These are phyloP conservation scores for Hypoxylon lienhwacheense DNA, from an alignment of 495 filamentous ascomycete species.

Conservation along the genomic window DNA sequence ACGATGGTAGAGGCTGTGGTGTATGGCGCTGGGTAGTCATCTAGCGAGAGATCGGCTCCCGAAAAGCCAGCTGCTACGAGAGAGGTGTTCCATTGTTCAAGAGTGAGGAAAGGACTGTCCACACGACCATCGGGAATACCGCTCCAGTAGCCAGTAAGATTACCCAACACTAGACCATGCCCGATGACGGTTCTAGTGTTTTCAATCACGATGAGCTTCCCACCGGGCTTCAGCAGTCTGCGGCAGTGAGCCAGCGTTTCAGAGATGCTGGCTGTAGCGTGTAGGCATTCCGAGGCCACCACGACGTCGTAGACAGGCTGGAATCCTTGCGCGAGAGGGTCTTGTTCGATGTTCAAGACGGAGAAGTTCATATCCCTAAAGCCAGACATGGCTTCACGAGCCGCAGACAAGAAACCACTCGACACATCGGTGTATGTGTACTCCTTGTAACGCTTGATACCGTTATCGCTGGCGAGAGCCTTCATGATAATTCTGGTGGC, in stretches of 20 bases:
- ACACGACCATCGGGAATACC: constrained; percentile 43
- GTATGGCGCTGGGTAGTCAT: constrained; percentile 15
- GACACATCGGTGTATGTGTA: constrained; percentile 56
- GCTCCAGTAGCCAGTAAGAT: constrained; percentile 42
- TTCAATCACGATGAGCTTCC: constrained; percentile 39
- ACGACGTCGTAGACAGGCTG: constrained; percentile 53
- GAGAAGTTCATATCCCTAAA: constrained; percentile 25
- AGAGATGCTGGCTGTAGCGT: constrained; percentile 48
- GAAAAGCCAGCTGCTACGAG: constrained; percentile 47
- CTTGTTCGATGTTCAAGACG: constrained; percentile 48
- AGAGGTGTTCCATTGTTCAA: constrained; percentile 42
- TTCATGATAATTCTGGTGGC: constrained; percentile 45
- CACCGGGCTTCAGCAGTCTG: constrained; percentile 49
- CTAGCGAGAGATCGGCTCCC: constrained; percentile 43
- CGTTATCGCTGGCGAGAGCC: constrained; percentile 27
- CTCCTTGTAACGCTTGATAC: constrained; percentile 20
- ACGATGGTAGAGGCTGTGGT: constrained; percentile 22
- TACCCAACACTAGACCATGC: constrained; percentile 20
- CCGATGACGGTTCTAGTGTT: constrained; percentile 22
- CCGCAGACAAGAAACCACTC: constrained; percentile 48
- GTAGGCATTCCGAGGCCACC: constrained; percentile 47
- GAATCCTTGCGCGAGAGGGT: constrained; percentile 49
- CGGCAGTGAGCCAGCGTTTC: constrained; percentile 47
- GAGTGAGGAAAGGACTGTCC: constrained; percentile 40
- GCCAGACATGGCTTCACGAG: constrained; percentile 38